Evolutionary conservation across 1,284 basidiomycete genomes (phyloP), one percentile per base, ranked within the genome.

Genomic region (Thelephora terrestris): DNA sequence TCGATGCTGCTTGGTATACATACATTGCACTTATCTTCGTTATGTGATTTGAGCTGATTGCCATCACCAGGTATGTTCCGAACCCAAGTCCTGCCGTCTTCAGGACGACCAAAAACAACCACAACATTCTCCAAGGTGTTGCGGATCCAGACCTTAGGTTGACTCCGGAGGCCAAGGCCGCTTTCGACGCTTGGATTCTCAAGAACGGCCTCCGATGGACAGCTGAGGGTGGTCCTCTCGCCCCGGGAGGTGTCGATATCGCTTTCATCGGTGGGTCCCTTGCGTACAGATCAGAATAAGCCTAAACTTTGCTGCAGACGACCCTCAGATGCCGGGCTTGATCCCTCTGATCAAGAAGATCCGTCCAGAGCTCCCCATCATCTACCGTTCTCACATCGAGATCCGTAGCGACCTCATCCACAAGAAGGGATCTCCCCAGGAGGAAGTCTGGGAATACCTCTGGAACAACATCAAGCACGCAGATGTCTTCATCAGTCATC

Each of bases 301-400:
- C 6, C 35, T 35, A 36, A 37, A 9, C 37, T 16, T 20, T 46
- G 32, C 29, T 38, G 23, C 55, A 86, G 84, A 88, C 66, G 85
- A 88, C 64, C 85, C 85, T 20, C 85, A 89, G 64, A 88, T 87
- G 85, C 84, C 87, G 35, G 86, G 88, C 46, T 73, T 92, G 46
- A 91, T 92, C 61, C 90, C 90, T 5, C 73, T 91, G 55, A 91
- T 92, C 72, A 81, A 79, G 63, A 83, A 85, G 68, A 69, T 81
- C 48, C 75, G 84, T 50, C 88, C 88, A 2, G 80, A 85, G 21
- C 68, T 91, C 45, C 89, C 89, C 44, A 88, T 92, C 60, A 73
- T 91, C 55, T 93, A 92, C 64, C 82, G 90, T 37, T 92, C 89
- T 40, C 90, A 92, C 69, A 93, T 92, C 52, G 90, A 93, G 68